Percentiles rank a stretch among this genome's conserved stretches.
Evolutionary conservation across 768 basidiomycete genomes (phyloP).

Genomic region (Xerocomus potaroensis): DNA sequence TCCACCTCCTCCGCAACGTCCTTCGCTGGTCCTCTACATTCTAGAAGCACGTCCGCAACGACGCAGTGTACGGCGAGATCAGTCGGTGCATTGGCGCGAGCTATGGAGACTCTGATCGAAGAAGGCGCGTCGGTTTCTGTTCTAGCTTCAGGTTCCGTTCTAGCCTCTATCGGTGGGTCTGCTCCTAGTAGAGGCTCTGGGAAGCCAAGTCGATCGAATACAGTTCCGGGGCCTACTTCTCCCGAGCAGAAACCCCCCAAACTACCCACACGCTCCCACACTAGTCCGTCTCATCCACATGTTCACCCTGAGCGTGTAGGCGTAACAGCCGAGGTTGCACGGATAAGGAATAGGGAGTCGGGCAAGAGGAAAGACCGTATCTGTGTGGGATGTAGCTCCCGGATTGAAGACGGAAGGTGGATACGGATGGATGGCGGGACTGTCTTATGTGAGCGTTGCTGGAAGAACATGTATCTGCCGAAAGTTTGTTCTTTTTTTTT

Average conservation of each 20-base stretch:
- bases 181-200: slow-evolving; percentile 18
- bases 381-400: slow-evolving; percentile 67
- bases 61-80: slow-evolving; percentile 29
- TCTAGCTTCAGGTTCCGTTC: slow-evolving; percentile 32
- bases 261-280: slow-evolving; percentile 52
- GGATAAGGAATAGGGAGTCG: slow-evolving; percentile 31
- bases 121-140: slow-evolving; percentile 35
- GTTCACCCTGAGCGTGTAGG: slow-evolving; percentile 29
- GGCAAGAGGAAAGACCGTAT: slow-evolving; percentile 34
- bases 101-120: slow-evolving; percentile 50
- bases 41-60: slow-evolving; percentile 25
- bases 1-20: slow-evolving; percentile 16
- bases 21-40: slow-evolving; percentile 7
- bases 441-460: slow-evolving; percentile 84
- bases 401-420: slow-evolving; percentile 79
- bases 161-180: slow-evolving; percentile 26
- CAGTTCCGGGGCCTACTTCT: slow-evolving; percentile 42
- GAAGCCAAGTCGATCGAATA: slow-evolving; percentile 46
- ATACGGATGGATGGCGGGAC: slow-evolving; percentile 70
- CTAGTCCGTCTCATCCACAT: slow-evolving; percentile 40
- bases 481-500: slow-evolving; percentile 56
- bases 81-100: slow-evolving; percentile 41
- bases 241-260: slow-evolving; percentile 48
- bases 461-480: slow-evolving; percentile 96
- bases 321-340: slow-evolving; percentile 24